A percentile compares a stretch with the other conserved stretches of the same genome.
Evolutionary conservation across 169 alveolate genomes (phyloP).

Genomic region (Perkinsus chesapeaki): DNA sequence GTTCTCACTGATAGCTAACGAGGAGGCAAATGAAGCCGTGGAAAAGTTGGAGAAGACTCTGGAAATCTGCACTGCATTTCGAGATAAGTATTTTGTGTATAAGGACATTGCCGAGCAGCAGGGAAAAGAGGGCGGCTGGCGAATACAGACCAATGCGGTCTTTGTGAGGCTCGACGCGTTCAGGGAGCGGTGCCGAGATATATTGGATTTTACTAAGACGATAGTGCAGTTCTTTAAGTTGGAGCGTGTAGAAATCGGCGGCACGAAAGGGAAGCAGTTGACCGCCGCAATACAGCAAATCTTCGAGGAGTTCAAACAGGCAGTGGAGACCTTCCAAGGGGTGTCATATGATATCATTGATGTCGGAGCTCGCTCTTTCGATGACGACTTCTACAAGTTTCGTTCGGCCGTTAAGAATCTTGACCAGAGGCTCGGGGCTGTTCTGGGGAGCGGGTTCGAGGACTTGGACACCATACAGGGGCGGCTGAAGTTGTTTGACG

Average conservation of each 20-base stretch:
- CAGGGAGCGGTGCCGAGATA: constrained; percentile 83
- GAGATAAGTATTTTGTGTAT: constrained; percentile 76
- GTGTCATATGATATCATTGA: constrained; percentile 81
- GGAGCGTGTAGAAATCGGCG: constrained; percentile 79
- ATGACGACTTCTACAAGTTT: constrained; percentile 78
- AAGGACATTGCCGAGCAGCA: constrained; percentile 65
- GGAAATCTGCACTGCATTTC: constrained; percentile 67
- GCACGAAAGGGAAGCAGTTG: constrained; percentile 81
- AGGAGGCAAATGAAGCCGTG: constrained; percentile 81
- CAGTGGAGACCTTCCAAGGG: constrained; percentile 70
- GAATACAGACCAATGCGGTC: constrained; percentile 71
- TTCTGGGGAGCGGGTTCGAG: constrained; percentile 74
- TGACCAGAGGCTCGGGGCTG: constrained; percentile 78
- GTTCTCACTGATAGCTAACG: constrained; percentile 68
- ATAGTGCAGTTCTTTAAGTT: constrained; percentile 76
- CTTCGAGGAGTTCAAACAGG: constrained; percentile 63
- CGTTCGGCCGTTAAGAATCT: constrained; percentile 73
- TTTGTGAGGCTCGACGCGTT: constrained; percentile 84
- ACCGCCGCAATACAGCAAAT: constrained; percentile 68
- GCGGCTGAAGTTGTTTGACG: constrained; percentile 72
- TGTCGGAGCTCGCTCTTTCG: constrained; percentile 72
- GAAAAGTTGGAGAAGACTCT: constrained; percentile 70
- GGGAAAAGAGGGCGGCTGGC: constrained; percentile 56
- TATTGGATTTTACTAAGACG: constrained; percentile 75
- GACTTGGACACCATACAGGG: constrained; percentile 77